Conservation (phyloP, 2,329 filamentous ascomycete species). For the Lachnellula arida region DNA sequence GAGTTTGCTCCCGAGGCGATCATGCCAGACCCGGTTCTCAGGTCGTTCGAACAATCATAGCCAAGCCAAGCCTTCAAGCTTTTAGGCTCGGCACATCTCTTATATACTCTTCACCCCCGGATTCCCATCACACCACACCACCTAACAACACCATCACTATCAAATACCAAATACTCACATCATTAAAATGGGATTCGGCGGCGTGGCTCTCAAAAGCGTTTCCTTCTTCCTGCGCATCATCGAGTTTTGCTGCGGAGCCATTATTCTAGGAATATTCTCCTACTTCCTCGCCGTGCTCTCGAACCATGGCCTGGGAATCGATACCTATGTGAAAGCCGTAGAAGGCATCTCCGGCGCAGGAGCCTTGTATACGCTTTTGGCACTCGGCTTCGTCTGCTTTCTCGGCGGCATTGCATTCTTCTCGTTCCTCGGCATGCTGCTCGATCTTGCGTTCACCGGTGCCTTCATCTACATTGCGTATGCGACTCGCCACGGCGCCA, state of each 20-base stretch:
- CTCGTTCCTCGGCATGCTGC: slow-evolving; percentile 65
- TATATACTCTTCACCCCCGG: too few species aligned
- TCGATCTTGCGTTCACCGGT: slow-evolving; percentile 73
- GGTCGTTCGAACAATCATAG: too few species aligned
- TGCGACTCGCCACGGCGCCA: slow-evolving; percentile 64
- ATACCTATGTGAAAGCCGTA: slow-evolving; percentile 65
- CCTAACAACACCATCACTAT: neutral
- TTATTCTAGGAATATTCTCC: slow-evolving; percentile 74
- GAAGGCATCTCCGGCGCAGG: slow-evolving; percentile 73
- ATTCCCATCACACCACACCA: neutral
- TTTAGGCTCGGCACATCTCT: neutral
- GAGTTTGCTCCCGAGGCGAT: too few species aligned
- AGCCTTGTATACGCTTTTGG: slow-evolving; percentile 68
- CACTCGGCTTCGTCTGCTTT: slow-evolving; percentile 72
- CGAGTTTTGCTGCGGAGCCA: slow-evolving; percentile 65
- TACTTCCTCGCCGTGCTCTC: slow-evolving; percentile 77
- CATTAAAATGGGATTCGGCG: slow-evolving; percentile 52
- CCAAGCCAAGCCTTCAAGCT: too few species aligned
- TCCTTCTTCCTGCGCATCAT: slow-evolving; percentile 70
- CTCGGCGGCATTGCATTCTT: slow-evolving; percentile 71
- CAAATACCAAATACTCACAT: neutral
- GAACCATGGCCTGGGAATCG: slow-evolving; percentile 59
- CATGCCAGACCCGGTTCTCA: too few species aligned
- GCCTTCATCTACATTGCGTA: slow-evolving; percentile 79
- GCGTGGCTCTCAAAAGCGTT: slow-evolving; percentile 60